These are phyloP conservation scores for Termitomyces sp. DNA, from an alignment of 768 basidiomycete genomes.

Conservation along the genomic window DNA sequence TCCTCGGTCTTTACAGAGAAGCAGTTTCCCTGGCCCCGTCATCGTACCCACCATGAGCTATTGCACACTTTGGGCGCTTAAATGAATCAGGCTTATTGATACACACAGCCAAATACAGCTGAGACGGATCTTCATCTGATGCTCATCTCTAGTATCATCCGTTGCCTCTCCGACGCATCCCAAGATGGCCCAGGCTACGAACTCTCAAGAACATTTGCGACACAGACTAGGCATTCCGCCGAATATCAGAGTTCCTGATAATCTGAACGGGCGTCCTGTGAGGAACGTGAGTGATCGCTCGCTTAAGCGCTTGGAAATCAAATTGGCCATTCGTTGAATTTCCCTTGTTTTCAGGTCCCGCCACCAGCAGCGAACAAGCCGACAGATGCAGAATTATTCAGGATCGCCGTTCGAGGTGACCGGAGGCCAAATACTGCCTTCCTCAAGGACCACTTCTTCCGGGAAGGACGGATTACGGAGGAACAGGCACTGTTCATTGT, in stretches of 20 bases:
- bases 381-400: slow-evolving; percentile 70
- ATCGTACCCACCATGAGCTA: not conserved
- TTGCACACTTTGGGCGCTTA: slow-evolving; percentile 4
- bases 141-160: slow-evolving; percentile 10
- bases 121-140: slow-evolving; percentile 15
- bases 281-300: slow-evolving; percentile 11
- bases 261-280: slow-evolving; percentile 14
- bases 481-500: slow-evolving; percentile 83
- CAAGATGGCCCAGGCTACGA: slow-evolving; percentile 8
- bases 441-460: slow-evolving; percentile 85
- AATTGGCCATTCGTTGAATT: not conserved
- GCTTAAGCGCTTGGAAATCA: slow-evolving; percentile 3
- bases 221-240: slow-evolving; percentile 13
- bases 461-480: slow-evolving; percentile 80
- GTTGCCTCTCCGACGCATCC: not conserved
- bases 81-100: not conserved
- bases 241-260: slow-evolving; percentile 7
- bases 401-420: slow-evolving; percentile 42
- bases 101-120: slow-evolving; percentile 17
- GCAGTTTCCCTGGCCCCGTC: not conserved
- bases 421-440: slow-evolving; percentile 70
- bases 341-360: slow-evolving; percentile 47
- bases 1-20: not conserved
- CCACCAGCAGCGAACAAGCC: slow-evolving; percentile 61
- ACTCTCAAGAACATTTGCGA: not conserved